Percentiles rank a stretch among this genome's conserved stretches.
Conservation (phyloP, 495 filamentous ascomycete genomes). For the Parachaetomium inaequale region DNA sequence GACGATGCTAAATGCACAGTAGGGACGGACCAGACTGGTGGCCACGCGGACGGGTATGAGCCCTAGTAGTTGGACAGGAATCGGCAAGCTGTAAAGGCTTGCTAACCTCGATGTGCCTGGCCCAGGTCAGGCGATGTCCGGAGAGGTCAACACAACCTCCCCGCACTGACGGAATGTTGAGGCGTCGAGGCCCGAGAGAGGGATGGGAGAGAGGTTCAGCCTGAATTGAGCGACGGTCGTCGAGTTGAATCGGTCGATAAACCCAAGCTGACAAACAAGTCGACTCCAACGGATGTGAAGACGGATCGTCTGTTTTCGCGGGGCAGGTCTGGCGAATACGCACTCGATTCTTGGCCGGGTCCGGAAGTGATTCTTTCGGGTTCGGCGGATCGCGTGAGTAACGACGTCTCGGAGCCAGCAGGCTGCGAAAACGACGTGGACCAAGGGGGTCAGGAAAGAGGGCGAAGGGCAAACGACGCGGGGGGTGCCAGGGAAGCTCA, state of each 20-base stretch:
- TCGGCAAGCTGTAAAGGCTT: constrained; percentile 2
- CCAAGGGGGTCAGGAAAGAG: constrained; percentile 14
- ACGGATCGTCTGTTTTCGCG: not conserved
- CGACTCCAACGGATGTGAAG: not conserved
- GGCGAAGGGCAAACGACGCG: constrained; percentile 10
- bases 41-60: not conserved
- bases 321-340: not conserved
- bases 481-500: constrained; percentile 13
- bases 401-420: not conserved
- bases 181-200: constrained; percentile 8
- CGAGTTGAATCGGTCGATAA: not conserved
- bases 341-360: not conserved
- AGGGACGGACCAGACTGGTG: not conserved
- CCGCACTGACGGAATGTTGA: constrained; percentile 25
- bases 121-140: constrained; percentile 29
- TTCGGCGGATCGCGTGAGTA: constrained; percentile 6
- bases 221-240: constrained; percentile 8
- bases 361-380: not conserved
- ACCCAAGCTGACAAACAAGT: not conserved
- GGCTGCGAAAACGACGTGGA: not conserved
- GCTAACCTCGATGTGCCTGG: constrained; percentile 19
- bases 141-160: constrained; percentile 31
- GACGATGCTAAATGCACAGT: not conserved
- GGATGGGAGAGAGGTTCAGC: not conserved
- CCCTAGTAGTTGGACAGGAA: constrained; percentile 9